Conservation (phyloP, 345 rosid genomes). For the Pugionium cornutum region DNA sequence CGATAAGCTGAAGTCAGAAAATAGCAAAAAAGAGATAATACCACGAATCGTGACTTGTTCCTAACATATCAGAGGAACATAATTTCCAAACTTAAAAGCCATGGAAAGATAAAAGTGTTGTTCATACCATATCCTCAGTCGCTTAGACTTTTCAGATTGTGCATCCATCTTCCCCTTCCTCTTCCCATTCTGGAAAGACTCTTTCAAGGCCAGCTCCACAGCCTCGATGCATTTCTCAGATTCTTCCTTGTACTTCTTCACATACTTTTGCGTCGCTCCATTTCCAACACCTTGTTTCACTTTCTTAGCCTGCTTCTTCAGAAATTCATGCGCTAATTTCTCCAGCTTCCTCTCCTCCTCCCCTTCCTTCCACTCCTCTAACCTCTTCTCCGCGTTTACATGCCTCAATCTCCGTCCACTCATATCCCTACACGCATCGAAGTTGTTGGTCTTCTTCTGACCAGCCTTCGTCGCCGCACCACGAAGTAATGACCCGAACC, state of each 20-base stretch:
- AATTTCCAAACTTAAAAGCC: background rate
- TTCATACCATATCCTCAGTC: conserved; percentile 66
- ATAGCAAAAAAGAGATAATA: too few species aligned
- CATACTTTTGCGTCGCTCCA: conserved; percentile 71
- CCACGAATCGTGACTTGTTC: background rate
- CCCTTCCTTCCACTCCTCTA: conserved; percentile 92
- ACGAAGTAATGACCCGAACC: conserved; percentile 89
- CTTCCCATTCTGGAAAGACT: conserved; percentile 59
- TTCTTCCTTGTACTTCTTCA: conserved; percentile 62
- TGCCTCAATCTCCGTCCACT: conserved; percentile 95
- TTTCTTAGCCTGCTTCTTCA: conserved; percentile 73
- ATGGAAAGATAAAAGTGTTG: background rate
- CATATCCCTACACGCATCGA: conserved; percentile 98
- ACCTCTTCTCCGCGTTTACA: conserved; percentile 90
- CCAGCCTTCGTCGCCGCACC: conserved; percentile 97
- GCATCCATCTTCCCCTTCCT: conserved; percentile 44
- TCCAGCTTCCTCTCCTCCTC: conserved; percentile 82
- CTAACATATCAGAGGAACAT: background rate
- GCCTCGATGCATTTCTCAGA: conserved; percentile 78
- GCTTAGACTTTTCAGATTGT: conserved; percentile 47
- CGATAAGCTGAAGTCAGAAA: too few species aligned
- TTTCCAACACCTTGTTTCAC: conserved; percentile 76
- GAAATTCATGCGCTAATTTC: conserved; percentile 74
- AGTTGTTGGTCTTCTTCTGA: conserved; percentile 94
- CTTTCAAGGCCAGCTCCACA: conserved; percentile 80